Conservation (phyloP, 148 eudicot species). For the Silene conica region DNA sequence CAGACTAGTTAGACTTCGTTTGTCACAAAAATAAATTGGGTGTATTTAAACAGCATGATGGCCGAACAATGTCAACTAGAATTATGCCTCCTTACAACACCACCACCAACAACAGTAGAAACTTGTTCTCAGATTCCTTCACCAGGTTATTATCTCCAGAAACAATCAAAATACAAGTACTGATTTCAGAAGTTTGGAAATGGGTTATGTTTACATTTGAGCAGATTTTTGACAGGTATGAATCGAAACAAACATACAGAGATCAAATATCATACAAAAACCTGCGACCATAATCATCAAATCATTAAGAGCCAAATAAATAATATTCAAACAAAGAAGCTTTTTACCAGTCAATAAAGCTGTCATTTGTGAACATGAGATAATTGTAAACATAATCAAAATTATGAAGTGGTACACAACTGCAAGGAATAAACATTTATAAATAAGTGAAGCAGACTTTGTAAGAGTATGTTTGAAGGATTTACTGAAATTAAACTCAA, state of each 20-base stretch:
- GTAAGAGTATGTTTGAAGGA: slow-evolving; percentile 3
- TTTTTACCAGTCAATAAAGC: slow-evolving; percentile 62
- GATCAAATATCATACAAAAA: background rate
- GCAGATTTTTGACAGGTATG: background rate
- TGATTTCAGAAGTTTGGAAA: background rate
- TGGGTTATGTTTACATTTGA: background rate
- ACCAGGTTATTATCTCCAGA: background rate
- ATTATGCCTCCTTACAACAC: too few species aligned
- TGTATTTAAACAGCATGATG: too few species aligned
- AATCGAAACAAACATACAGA: background rate
- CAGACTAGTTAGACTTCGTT: slow-evolving; percentile 13
- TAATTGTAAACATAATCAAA: slow-evolving; percentile 62
- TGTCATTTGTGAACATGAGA: slow-evolving; percentile 56
- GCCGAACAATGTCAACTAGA: too few species aligned
- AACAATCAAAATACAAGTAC: background rate
- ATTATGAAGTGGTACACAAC: slow-evolving; percentile 62
- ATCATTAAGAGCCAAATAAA: slow-evolving; percentile 6
- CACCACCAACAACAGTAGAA: too few species aligned
- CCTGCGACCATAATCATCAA: background rate
- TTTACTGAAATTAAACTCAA: slow-evolving; percentile 2
- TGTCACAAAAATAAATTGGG: too few species aligned
- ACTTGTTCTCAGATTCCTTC: too few species aligned
- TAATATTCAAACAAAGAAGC: slow-evolving; percentile 6
- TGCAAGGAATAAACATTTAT: slow-evolving; percentile 27
- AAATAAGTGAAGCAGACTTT: background rate